Evolutionary conservation across 1,284 basidiomycete species (phyloP).

Genomic region (Tylopilus microsporus): DNA sequence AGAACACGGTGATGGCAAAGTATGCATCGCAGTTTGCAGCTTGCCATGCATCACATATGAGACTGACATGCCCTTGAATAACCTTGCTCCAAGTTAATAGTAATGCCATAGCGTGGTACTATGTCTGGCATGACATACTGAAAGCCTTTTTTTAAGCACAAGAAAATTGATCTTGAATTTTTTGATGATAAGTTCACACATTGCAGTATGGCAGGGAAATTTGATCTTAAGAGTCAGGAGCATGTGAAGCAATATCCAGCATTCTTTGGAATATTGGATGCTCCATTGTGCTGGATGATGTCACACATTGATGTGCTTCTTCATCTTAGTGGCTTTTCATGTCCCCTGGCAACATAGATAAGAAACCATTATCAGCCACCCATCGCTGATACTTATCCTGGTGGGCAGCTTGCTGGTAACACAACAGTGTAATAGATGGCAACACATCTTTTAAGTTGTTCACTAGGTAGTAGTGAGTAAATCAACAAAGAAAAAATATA

Average conservation of each 20-base stretch:
- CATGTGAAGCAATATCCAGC: not conserved
- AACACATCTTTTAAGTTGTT: slow-evolving; percentile 2
- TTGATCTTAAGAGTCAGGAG: slow-evolving; percentile 6
- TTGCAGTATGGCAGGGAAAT: too few species aligned
- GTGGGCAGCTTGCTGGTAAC: too few species aligned
- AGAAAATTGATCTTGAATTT: too few species aligned
- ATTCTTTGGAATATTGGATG: not conserved
- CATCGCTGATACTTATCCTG: too few species aligned
- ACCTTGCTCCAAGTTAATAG: not conserved
- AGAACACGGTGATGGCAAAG: slow-evolving; percentile 3
- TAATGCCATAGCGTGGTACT: not conserved
- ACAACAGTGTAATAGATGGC: too few species aligned
- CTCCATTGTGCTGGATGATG: not conserved
- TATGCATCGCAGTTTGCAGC: slow-evolving; percentile 6
- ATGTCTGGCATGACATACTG: not conserved
- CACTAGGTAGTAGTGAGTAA: not conserved
- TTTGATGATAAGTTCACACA: too few species aligned
- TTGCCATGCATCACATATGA: slow-evolving; percentile 10
- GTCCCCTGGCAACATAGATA: too few species aligned
- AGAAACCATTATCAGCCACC: too few species aligned
- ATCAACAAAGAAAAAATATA: not conserved
- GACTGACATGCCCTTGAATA: not conserved
- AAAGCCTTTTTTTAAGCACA: not conserved
- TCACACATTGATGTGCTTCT: too few species aligned
- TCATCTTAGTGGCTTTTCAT: too few species aligned